A percentile compares a stretch with the other conserved stretches of the same genome.
These are phyloP conservation scores for Arabidopsis suecica DNA, from an alignment of 345 rosid species.

Conservation along the genomic window DNA sequence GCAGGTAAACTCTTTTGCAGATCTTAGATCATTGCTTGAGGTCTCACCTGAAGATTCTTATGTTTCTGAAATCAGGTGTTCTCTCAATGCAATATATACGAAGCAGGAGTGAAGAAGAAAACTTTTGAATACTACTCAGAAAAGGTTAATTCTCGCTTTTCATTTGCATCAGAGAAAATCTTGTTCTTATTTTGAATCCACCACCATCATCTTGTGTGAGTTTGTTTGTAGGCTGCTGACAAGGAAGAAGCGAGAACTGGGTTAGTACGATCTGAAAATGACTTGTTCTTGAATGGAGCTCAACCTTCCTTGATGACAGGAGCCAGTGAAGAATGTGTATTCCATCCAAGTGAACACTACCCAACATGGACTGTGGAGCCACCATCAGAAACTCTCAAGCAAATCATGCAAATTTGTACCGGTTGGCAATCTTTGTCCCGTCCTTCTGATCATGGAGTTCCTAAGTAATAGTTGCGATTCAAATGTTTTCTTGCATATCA, in stretches of 20 bases:
- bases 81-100: constrained; percentile 93
- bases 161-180: constrained; percentile 13
- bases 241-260: constrained; percentile 62
- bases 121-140: constrained; percentile 83
- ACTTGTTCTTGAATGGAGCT: constrained; percentile 65
- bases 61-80: constrained; percentile 58
- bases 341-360: constrained; percentile 65
- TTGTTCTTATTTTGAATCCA: constrained; percentile 15
- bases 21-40: constrained; percentile 8
- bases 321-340: constrained; percentile 49
- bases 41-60: background rate
- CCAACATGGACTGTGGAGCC: constrained; percentile 65
- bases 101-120: constrained; percentile 85
- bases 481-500: constrained; percentile 1
- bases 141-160: constrained; percentile 57
- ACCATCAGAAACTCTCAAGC: constrained; percentile 62
- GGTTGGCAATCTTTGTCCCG: constrained; percentile 71
- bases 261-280: constrained; percentile 65
- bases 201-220: constrained; percentile 15
- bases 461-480: constrained; percentile 32
- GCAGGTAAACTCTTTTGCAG: constrained; percentile 56
- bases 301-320: constrained; percentile 51
- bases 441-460: constrained; percentile 47
- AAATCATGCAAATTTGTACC: constrained; percentile 55
- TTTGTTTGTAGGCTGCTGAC: constrained; percentile 58